These are phyloP conservation scores for Veloporphyrellus conicus DNA, from an alignment of 1,284 basidiomycete species.

Conservation along the genomic window DNA sequence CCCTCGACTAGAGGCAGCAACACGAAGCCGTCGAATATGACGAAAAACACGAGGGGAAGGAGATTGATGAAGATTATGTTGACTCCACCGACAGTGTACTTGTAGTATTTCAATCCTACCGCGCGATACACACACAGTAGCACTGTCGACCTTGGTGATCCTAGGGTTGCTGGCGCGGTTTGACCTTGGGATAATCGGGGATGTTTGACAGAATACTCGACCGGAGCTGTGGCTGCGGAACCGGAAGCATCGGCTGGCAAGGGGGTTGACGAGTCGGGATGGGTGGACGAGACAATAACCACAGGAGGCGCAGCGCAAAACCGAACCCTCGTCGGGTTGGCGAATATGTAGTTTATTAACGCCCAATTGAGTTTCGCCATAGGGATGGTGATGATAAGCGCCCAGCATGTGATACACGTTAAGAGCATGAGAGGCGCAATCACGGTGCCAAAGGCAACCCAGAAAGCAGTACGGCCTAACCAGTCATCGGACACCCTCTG, in stretches of 20 bases:
- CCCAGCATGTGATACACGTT: conserved; percentile 90
- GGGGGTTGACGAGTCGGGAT: conserved; percentile 22
- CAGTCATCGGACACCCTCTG: conserved; percentile 42
- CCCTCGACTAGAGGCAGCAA: conserved; percentile 70
- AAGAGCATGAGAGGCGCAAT: conserved; percentile 87
- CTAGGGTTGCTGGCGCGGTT: conserved; percentile 63
- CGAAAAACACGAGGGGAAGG: conserved; percentile 90
- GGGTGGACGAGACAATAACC: conserved; percentile 46
- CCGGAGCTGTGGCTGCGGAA: conserved; percentile 23
- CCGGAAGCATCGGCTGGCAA: conserved; percentile 15
- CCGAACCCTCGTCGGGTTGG: conserved; percentile 80
- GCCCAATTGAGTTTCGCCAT: conserved; percentile 98
- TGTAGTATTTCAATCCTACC: conserved; percentile 91
- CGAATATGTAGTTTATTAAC: conserved; percentile 79
- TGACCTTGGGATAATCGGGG: conserved; percentile 65
- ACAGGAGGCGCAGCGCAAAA: conserved; percentile 78
- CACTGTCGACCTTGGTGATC: conserved; percentile 75
- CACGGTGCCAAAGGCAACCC: conserved; percentile 68
- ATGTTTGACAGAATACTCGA: conserved; percentile 52
- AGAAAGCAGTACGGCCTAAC: conserved; percentile 76
- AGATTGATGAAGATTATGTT: conserved; percentile 99
- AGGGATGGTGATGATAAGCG: conserved; percentile 87
- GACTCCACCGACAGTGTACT: conserved; percentile 97
- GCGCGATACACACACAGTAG: conserved; percentile 95
- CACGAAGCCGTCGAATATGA: conserved; percentile 89